Conservation (phyloP, 2,329 filamentous ascomycete species). For the Fusarium gaditjirri region DNA sequence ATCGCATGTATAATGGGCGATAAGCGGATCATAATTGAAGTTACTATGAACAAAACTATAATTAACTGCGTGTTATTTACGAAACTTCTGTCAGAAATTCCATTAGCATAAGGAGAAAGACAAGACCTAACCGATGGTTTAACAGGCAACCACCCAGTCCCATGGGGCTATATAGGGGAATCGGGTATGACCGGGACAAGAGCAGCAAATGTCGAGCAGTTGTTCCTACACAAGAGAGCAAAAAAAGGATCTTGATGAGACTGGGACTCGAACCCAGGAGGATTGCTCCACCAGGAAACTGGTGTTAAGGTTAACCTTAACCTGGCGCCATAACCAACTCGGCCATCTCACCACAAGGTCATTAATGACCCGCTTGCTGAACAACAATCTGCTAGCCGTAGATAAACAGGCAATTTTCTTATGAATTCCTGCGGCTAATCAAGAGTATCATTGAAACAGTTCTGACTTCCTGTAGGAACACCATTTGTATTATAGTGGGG, state of each 20-base stretch:
- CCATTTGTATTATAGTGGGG: not conserved
- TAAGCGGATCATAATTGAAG: not conserved
- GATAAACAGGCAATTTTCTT: not conserved
- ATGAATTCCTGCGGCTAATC: not conserved
- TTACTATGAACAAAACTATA: not conserved
- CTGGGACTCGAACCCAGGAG: constrained; percentile 45
- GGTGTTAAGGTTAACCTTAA: constrained; percentile 39
- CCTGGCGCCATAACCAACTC: constrained; percentile 41
- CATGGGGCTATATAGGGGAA: not conserved
- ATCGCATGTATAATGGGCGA: not conserved
- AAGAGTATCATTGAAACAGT: not conserved
- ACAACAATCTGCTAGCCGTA: accelerated
- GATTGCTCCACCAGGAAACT: constrained; percentile 44
- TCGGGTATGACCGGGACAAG: no score
- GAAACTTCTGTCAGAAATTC: not conserved
- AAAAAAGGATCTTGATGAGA: constrained; percentile 30
- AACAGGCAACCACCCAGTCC: not conserved
- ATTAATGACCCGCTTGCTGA: constrained; percentile 6
- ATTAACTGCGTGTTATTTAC: not conserved
- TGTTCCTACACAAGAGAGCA: not conserved
- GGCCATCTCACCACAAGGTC: constrained; percentile 38
- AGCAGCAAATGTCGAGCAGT: not conserved
- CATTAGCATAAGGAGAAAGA: not conserved
- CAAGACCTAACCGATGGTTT: not conserved
- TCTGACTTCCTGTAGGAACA: not conserved